phyloP scores from a whole-genome alignment of 495 filamentous ascomycete genomes.

The Hypoxylon lienhwacheense region DNA sequence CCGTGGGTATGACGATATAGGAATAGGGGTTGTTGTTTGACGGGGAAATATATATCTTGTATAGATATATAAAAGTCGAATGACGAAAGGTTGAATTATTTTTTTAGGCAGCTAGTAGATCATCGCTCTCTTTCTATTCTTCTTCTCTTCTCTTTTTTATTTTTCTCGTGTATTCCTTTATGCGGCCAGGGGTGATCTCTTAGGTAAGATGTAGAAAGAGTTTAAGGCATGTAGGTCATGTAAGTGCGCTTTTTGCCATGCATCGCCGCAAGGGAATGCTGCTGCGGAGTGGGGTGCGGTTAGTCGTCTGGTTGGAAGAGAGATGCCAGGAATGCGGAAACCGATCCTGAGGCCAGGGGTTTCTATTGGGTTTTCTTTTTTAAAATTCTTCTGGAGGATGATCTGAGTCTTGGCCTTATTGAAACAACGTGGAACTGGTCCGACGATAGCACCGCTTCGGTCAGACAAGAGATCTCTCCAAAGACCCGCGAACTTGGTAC shows the following conservation, averaged over 20 bases:
- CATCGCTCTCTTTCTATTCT: too few species aligned
- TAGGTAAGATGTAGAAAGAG: slow-evolving; percentile 15
- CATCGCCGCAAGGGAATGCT: slow-evolving; percentile 27
- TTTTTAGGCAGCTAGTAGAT: too few species aligned
- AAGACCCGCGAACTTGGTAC: too few species aligned
- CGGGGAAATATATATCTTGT: slow-evolving; percentile 5
- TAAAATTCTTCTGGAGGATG: too few species aligned
- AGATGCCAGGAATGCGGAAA: slow-evolving; percentile 14
- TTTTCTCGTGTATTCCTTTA: too few species aligned
- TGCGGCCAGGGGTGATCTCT: slow-evolving; percentile 33
- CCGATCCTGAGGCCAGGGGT: neutral
- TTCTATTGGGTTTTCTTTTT: slow-evolving; percentile 10
- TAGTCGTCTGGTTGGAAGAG: slow-evolving; percentile 13
- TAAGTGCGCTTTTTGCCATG: slow-evolving; percentile 27
- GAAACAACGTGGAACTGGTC: slow-evolving; percentile 18
- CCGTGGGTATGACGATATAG: too few species aligned
- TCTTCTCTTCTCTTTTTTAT: too few species aligned
- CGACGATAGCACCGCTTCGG: slow-evolving; percentile 15
- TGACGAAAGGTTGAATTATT: slow-evolving; percentile 8
- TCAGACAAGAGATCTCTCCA: neutral
- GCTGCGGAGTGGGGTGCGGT: slow-evolving; percentile 13
- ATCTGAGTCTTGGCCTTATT: too few species aligned
- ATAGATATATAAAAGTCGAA: slow-evolving; percentile 13
- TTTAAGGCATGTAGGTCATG: slow-evolving; percentile 28
- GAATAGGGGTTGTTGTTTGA: neutral